These are phyloP conservation scores for Posidonia oceanica DNA, from an alignment of 116 monocot species.

Conservation along the genomic window DNA sequence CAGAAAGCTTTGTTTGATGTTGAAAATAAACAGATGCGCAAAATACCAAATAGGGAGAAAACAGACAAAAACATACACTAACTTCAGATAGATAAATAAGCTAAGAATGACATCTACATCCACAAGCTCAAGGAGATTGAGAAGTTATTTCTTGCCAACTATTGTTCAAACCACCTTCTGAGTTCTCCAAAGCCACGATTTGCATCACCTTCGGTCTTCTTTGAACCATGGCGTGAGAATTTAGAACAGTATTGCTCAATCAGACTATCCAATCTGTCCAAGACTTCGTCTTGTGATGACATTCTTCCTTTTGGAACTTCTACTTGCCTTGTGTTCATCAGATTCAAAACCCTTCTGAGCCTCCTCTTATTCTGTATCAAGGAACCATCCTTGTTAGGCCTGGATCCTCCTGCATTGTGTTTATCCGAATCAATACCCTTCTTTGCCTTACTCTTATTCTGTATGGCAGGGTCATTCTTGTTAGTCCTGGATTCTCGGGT, in stretches of 20 bases:
- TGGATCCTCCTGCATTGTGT: background rate
- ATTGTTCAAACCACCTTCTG: conserved; percentile 69
- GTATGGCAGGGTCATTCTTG: no score
- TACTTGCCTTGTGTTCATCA: conserved; percentile 5
- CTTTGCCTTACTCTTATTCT: no score
- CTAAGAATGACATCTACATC: no score
- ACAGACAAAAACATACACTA: background rate
- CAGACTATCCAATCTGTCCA: conserved; percentile 54
- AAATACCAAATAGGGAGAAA: background rate
- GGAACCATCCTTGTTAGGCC: background rate
- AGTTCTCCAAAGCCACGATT: conserved; percentile 26
- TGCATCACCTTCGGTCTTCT: conserved; percentile 20
- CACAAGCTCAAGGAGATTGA: no score
- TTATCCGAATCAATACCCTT: no score
- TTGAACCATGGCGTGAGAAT: conserved; percentile 22
- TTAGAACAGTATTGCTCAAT: conserved; percentile 64
- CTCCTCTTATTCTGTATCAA: conserved; percentile 9
- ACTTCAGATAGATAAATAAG: no score
- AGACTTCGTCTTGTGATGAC: conserved; percentile 14
- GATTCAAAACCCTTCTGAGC: background rate
- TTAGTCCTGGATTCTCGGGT: background rate
- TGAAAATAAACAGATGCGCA: background rate
- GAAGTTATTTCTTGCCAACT: background rate
- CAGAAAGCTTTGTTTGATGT: no score
- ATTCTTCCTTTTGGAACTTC: conserved; percentile 21